A percentile compares a stretch with the other conserved stretches of the same genome.
These are phyloP conservation scores for Epichloe typhina DNA, from an alignment of 2,329 filamentous ascomycete species.

Conservation along the genomic window DNA sequence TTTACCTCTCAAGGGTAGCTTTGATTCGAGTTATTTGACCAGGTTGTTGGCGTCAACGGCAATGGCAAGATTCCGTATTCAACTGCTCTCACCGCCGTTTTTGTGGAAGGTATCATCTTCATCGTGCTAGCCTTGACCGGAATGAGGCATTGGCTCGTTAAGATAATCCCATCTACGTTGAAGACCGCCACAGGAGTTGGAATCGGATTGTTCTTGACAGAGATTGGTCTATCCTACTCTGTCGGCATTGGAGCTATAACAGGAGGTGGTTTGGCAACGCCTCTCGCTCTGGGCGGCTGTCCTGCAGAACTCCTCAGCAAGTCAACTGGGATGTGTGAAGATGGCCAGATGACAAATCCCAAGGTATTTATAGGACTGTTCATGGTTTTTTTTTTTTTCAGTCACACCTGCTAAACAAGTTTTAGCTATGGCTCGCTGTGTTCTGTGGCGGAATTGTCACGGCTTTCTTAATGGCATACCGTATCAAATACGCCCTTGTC, in stretches of 20 bases:
- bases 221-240: slow-evolving; percentile 59
- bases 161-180: slow-evolving; percentile 49
- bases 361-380: slow-evolving; percentile 35
- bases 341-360: slow-evolving; percentile 62
- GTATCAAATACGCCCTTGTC: slow-evolving; percentile 62
- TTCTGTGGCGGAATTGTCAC: slow-evolving; percentile 69
- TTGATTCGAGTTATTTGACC: not conserved
- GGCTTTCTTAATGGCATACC: slow-evolving; percentile 66
- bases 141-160: slow-evolving; percentile 61
- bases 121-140: slow-evolving; percentile 51
- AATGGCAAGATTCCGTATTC: slow-evolving; percentile 42
- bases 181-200: slow-evolving; percentile 54
- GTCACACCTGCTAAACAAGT: slow-evolving; percentile 2
- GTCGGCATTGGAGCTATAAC: slow-evolving; percentile 75
- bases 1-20: not conserved
- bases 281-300: slow-evolving; percentile 67
- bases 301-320: slow-evolving; percentile 37
- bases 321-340: slow-evolving; percentile 35
- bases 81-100: slow-evolving; percentile 49
- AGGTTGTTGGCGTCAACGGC: slow-evolving; percentile 47
- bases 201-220: slow-evolving; percentile 50
- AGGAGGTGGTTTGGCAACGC: slow-evolving; percentile 50
- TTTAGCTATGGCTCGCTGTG: slow-evolving; percentile 71
- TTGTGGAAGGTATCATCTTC: slow-evolving; percentile 52
- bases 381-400: not conserved